Evolutionary conservation across 1,139 yeast genomes (phyloP).

Genomic region (Maudiozyma humilis): DNA sequence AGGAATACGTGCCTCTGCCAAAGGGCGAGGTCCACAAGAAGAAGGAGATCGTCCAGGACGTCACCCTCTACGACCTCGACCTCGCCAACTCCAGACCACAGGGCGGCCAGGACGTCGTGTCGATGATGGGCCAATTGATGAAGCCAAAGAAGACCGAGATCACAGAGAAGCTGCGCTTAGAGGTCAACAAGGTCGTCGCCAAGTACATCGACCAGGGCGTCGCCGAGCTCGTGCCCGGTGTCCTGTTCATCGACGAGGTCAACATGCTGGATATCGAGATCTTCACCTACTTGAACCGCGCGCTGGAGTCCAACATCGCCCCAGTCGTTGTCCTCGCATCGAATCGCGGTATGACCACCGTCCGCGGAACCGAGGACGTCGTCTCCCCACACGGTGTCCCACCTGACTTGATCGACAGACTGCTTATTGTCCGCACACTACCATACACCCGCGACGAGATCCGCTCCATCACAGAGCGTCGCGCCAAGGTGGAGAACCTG

Average conservation of each 20-base stretch:
- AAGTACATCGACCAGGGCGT: slow-evolving; percentile 96
- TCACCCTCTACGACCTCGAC: slow-evolving; percentile 90
- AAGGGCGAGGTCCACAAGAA: slow-evolving; percentile 98
- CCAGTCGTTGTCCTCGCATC: slow-evolving; percentile 94
- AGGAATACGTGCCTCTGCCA: slow-evolving; percentile 96
- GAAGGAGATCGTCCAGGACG: slow-evolving; percentile 96
- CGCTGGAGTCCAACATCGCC: slow-evolving; percentile 83
- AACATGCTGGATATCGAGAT: slow-evolving; percentile 96
- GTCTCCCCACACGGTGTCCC: slow-evolving; percentile 96
- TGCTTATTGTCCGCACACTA: slow-evolving; percentile 82
- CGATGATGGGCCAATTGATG: slow-evolving; percentile 97
- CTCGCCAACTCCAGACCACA: slow-evolving; percentile 96
- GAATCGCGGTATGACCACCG: slow-evolving; percentile 85
- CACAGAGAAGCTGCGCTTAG: slow-evolving; percentile 87
- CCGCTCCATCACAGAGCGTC: slow-evolving; percentile 67
- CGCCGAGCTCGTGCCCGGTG: slow-evolving; percentile 97
- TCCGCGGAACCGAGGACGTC: slow-evolving; percentile 84
- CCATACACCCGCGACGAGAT: slow-evolving; percentile 83
- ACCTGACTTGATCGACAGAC: slow-evolving; percentile 84
- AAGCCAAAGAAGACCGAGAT: slow-evolving; percentile 98
- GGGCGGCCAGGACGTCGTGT: slow-evolving; percentile 96
- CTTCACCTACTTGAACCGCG: slow-evolving; percentile 88
- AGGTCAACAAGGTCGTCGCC: slow-evolving; percentile 91
- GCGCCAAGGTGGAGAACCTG: slow-evolving; percentile 69
- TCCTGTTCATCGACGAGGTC: slow-evolving; percentile 91